A percentile compares a stretch with the other conserved stretches of the same genome.
Conservation (phyloP, 306 rosid species). For the Trifolium repens region DNA sequence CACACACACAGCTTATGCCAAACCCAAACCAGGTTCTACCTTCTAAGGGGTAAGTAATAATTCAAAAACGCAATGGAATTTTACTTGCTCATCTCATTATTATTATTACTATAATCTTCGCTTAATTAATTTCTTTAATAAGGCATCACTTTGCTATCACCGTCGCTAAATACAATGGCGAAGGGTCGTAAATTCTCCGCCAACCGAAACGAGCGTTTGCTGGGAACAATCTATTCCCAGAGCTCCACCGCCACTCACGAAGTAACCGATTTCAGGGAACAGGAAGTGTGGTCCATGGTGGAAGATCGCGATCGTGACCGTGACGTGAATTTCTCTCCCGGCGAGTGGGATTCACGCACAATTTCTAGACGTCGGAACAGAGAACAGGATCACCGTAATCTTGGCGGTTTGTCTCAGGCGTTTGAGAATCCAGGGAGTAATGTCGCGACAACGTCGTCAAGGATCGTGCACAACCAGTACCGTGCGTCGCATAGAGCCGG, state of each 20-base stretch:
- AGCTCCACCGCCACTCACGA: constrained; percentile 42
- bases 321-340: constrained; percentile 7
- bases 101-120: neutral
- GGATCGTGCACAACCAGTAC: constrained; percentile 77
- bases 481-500: constrained; percentile 48
- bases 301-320: constrained; percentile 45
- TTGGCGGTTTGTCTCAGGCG: constrained; percentile 73
- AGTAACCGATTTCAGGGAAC: constrained; percentile 71
- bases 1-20: constrained; percentile 44
- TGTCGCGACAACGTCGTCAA: constrained; percentile 46
- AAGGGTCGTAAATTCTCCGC: constrained; percentile 78
- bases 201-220: constrained; percentile 68
- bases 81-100: neutral
- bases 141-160: constrained; percentile 7
- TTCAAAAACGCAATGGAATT: constrained; percentile 2
- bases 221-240: constrained; percentile 60
- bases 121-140: neutral
- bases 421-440: constrained; percentile 55
- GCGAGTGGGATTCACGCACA: constrained; percentile 49
- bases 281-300: constrained; percentile 72
- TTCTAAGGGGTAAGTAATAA: neutral
- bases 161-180: constrained; percentile 57
- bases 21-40: constrained; percentile 39
- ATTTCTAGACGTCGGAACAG: constrained; percentile 41
- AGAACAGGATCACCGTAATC: constrained; percentile 44